Evolutionary conservation across 2,329 filamentous ascomycete genomes (phyloP), one percentile per base, ranked within the genome.

Genomic region (Rutstroemia sydowiana): DNA sequence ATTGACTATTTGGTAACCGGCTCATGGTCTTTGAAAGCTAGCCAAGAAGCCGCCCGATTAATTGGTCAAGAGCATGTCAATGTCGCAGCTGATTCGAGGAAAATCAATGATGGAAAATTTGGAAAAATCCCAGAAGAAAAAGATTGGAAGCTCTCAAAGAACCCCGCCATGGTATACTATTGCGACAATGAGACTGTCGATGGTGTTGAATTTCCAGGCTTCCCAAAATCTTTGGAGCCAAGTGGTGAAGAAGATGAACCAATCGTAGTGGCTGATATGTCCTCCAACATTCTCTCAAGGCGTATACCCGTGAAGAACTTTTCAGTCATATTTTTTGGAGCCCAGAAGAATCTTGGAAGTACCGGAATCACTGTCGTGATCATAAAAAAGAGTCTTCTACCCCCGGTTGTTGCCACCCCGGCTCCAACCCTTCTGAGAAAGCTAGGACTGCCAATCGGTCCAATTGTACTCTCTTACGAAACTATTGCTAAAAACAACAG

Each of bases 131-230:
- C 92, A 0, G 77, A 83, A 9, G 84, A 91, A 69, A 80, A 78
- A 57, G 78, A 78, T 18, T 96, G 89, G 88, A 85, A 76, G 31
- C 75, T 93, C 7, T 86, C 82, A 37, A 74, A 81, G 59, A 74
- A 80, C 34, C 73, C 84, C 9, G 80, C 89, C 0, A 76, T 95
- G 63, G 85, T 92, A 2, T 97, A 96, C 70, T 91, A 82, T 68
- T 65, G 92, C 68, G 87, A 91, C 68, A 97, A 97, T 62, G 91
- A 97, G 74, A 95, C 89, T 0, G 88, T 95, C 5, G 89, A 95
- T 63, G 91, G 91, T 31, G 89, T 97, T 16, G 92, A 97, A 66
- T 95, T 95, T 61, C 88, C 85, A 5, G 70, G 63, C 3, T 84
- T 87, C 64, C 92, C 92, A 21, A 71, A 83, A 57, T 68, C 69